Evolutionary conservation across 164 flowering plant species (phyloP).

Genomic region (Magnolia sinica): DNA sequence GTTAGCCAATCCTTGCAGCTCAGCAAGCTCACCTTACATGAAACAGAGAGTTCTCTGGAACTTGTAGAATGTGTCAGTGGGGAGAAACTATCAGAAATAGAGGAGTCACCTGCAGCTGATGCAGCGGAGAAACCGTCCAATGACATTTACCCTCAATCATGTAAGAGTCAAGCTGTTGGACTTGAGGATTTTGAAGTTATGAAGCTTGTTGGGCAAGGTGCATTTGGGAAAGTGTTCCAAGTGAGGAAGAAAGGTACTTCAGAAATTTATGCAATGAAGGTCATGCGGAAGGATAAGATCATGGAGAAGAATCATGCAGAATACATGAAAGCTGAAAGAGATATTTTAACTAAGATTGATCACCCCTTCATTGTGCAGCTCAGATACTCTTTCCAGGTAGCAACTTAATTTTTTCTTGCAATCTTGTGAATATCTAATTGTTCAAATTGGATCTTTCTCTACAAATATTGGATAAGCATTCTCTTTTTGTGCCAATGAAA

Average conservation of each 20-base stretch:
- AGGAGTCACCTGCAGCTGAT: slow-evolving; percentile 21
- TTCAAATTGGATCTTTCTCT: not conserved
- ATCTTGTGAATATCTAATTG: not conserved
- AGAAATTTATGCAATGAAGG: slow-evolving; percentile 96
- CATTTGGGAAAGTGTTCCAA: slow-evolving; percentile 90
- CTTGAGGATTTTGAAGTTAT: slow-evolving; percentile 84
- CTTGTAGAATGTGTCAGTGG: slow-evolving; percentile 30
- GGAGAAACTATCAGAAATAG: slow-evolving; percentile 24
- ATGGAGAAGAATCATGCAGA: slow-evolving; percentile 89
- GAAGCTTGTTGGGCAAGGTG: slow-evolving; percentile 90
- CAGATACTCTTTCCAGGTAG: slow-evolving; percentile 89
- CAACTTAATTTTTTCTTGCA: not conserved
- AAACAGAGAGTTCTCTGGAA: slow-evolving; percentile 43
- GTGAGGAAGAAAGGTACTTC: slow-evolving; percentile 70
- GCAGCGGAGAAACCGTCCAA: slow-evolving; percentile 18
- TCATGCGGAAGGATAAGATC: slow-evolving; percentile 84
- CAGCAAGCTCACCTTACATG: slow-evolving; percentile 51
- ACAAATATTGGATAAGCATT: not conserved
- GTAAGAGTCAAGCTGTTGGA: slow-evolving; percentile 35
- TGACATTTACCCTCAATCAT: slow-evolving; percentile 15
- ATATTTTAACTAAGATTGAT: slow-evolving; percentile 84
- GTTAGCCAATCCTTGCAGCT: slow-evolving; percentile 51
- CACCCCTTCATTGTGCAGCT: slow-evolving; percentile 93
- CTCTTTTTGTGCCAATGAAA: not conserved
- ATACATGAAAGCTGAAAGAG: slow-evolving; percentile 96